Evolutionary conservation across 2,329 filamentous ascomycete species (phyloP), one percentile per base, ranked within the genome.

Genomic region (Aspergillus hiratsukae): DNA sequence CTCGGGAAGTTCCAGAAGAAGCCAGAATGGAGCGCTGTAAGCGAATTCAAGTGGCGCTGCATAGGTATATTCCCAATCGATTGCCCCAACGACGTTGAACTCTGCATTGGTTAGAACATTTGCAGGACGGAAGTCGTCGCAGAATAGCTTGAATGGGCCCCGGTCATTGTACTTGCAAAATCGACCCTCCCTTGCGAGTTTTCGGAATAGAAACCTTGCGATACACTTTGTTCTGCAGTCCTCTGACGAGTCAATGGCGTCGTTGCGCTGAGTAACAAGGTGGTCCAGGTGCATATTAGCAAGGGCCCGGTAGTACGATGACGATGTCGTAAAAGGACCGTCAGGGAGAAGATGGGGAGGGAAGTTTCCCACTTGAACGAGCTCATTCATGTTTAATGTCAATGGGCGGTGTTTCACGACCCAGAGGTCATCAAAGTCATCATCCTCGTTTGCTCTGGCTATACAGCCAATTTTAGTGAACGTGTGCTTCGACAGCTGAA

Each of bases 281-380:
- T 78, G 73, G 29, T 65, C 66, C 9, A 81, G 62, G 49, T 81
- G 74, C 64, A 76, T 69, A 14, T 78, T 71, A 4, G 76, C 73
- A 9, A 79, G 62, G 0, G 66, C 67, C 19, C 37, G 50, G 48
- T 73, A 76, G 68, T 76, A 79, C 14, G 70, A 67, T 25, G 71
- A 67, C 4, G 72, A 65, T 6, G 64, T 64, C 3, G 37, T 21
- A 56, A 70, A 76, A 5, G 61, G 35, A 28, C 7, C 41, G 21
- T 57, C 51, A 7, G 57, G 56, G 17, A 63, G 57, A 3, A 40
- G 51, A 37, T 58, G n/a, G 2, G 29, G 56, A 21, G 59, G 52
- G 25, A 64, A 54, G n/a, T 53, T 56, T 4, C 64, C 67, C 7
- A 64, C 29, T 45, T 61, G 59, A 48, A 68, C 63, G n/a, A 68